These are phyloP conservation scores for Xylariales sp. DNA, from an alignment of 2,329 filamentous ascomycete species.

Conservation along the genomic window DNA sequence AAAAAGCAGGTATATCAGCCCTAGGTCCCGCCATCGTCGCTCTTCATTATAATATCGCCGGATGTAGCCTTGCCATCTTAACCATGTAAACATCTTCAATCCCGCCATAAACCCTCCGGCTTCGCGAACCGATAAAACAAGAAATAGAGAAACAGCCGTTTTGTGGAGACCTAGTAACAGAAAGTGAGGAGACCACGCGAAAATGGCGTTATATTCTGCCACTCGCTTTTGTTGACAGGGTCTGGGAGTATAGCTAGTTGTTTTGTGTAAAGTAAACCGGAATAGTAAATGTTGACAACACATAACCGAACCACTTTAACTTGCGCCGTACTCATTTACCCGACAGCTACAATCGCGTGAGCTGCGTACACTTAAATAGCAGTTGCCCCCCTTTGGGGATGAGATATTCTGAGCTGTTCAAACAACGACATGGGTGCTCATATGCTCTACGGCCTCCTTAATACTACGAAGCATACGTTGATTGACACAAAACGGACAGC, in stretches of 20 bases:
- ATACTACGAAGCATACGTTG: conserved; percentile 70
- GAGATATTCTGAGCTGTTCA: conserved; percentile 3
- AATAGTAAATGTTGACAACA: conserved; percentile 3
- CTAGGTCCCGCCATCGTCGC: conserved; percentile 20
- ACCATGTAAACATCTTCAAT: conserved; percentile 11
- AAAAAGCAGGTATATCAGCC: background rate
- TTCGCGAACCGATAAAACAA: conserved; percentile 16
- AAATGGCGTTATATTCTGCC: background rate
- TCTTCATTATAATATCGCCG: conserved; percentile 30
- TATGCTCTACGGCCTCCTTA: conserved; percentile 71
- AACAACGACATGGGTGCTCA: conserved; percentile 71
- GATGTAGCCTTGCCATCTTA: conserved; percentile 2
- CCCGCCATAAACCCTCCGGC: conserved; percentile 2
- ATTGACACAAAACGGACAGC: conserved; percentile 72
- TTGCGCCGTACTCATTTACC: background rate
- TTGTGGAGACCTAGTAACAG: background rate
- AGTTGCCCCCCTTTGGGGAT: background rate
- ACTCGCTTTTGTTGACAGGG: background rate
- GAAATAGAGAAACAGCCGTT: background rate
- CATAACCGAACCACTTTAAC: background rate
- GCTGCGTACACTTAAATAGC: background rate
- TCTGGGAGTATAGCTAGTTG: background rate
- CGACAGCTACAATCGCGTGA: conserved; percentile 9
- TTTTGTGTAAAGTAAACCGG: background rate
- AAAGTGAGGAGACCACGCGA: background rate